Conservation (phyloP, 78 protist species). For the Dictyostelium capitatum region DNA sequence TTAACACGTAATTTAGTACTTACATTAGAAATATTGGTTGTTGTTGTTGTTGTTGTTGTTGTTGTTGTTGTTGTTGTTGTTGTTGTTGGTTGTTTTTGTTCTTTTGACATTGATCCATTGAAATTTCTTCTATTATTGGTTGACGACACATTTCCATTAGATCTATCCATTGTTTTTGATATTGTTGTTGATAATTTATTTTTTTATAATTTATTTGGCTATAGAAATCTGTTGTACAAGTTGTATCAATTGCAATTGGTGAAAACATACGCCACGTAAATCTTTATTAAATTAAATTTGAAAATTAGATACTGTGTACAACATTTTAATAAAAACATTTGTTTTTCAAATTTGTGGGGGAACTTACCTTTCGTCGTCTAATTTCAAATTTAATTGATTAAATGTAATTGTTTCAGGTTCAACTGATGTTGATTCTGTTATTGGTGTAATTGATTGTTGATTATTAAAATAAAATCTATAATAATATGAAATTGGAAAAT, state of each 20-base stretch:
- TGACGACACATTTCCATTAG: slow-evolving; percentile 55
- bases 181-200: slow-evolving; percentile 12
- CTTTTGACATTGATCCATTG: slow-evolving; percentile 49
- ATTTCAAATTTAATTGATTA: neutral
- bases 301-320: too few species aligned
- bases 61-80: slow-evolving; percentile 1
- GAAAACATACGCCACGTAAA: slow-evolving; percentile 78
- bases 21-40: slow-evolving; percentile 11
- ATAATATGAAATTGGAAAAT: slow-evolving; percentile 51
- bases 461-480: neutral
- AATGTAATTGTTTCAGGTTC: slow-evolving; percentile 6
- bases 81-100: neutral
- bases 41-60: too few species aligned
- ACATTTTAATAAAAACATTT: too few species aligned
- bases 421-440: neutral
- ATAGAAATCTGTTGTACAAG: slow-evolving; percentile 9
- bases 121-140: slow-evolving; percentile 52
- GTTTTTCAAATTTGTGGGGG: too few species aligned
- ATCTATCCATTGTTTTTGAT: slow-evolving; percentile 63
- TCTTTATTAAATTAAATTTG: too few species aligned
- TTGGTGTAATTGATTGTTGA: neutral
- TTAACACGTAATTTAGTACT: neutral
- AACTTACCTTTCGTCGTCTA: slow-evolving; percentile 78
- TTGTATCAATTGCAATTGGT: slow-evolving; percentile 39
- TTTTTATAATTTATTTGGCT: neutral